Evolutionary conservation across 257 asterid species (phyloP).

Genomic region (Oldenlandia corymbosa): DNA sequence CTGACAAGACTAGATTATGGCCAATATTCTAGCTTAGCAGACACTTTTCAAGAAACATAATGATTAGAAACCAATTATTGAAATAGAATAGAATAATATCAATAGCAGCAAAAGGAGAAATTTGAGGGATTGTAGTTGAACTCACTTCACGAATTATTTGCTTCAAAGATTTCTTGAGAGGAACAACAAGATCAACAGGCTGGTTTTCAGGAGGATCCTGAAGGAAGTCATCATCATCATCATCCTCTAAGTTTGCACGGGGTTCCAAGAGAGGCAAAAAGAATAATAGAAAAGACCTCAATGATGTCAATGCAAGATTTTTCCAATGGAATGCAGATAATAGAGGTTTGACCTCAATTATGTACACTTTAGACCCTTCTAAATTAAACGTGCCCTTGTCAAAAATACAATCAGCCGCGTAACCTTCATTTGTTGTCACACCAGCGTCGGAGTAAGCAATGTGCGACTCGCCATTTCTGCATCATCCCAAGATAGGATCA

Average conservation of each 20-base stretch:
- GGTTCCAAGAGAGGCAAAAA: constrained; percentile 93
- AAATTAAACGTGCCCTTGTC: constrained; percentile 30
- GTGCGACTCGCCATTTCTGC: constrained; percentile 38
- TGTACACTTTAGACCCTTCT: constrained; percentile 54
- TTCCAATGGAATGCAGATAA: constrained; percentile 89
- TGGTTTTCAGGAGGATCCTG: constrained; percentile 42
- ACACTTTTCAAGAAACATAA: too few relatives aligned
- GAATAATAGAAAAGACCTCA: constrained; percentile 69
- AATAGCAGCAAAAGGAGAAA: constrained; percentile 3
- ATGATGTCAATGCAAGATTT: constrained; percentile 54
- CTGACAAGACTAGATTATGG: too few relatives aligned
- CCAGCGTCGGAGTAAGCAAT: constrained; percentile 75
- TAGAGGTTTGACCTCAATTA: constrained; percentile 61
- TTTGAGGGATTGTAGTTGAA: background rate
- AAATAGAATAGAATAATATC: background rate
- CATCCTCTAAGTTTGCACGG: constrained; percentile 48
- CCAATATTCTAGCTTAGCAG: too few relatives aligned
- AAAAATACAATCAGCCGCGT: constrained; percentile 31
- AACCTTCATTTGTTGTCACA: constrained; percentile 41
- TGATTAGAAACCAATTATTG: too few relatives aligned
- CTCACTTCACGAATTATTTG: constrained; percentile 83
- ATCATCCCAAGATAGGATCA: constrained; percentile 18
- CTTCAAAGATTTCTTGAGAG: constrained; percentile 82
- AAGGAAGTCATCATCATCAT: constrained; percentile 69
- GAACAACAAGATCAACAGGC: constrained; percentile 58